These are phyloP conservation scores for Alternaria arborescens DNA, from an alignment of 2,329 filamentous ascomycete species.

Conservation along the genomic window DNA sequence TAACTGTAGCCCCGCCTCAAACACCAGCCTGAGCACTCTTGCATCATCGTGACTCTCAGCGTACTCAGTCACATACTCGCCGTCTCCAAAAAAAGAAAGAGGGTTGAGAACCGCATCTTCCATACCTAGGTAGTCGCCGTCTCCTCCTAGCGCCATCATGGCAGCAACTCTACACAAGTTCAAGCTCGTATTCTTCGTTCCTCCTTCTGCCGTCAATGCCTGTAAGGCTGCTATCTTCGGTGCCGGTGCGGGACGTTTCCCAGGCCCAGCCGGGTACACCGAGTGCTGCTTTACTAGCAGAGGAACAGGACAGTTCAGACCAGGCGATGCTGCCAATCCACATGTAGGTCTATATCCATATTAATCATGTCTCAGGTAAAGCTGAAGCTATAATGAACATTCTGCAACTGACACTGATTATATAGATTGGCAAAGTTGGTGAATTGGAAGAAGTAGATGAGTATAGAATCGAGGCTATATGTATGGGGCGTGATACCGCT, in stretches of 20 bases:
- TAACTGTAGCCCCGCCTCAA: not conserved
- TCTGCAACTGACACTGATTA: not conserved
- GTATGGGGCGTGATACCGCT: constrained; percentile 65
- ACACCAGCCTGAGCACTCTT: not conserved
- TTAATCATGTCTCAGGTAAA: not conserved
- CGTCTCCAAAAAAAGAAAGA: not conserved
- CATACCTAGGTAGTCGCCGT: too few relatives aligned
- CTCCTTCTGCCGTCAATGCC: constrained; percentile 46
- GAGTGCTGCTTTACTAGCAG: constrained; percentile 54
- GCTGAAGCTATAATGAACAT: not conserved
- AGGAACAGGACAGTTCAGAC: constrained; percentile 73
- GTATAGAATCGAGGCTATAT: constrained; percentile 69
- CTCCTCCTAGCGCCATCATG: not conserved
- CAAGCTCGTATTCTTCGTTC: constrained; percentile 59
- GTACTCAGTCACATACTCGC: not conserved
- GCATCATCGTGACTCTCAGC: not conserved
- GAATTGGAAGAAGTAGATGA: constrained; percentile 68
- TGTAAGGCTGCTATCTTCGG: constrained; percentile 58
- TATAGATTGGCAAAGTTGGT: constrained; percentile 64
- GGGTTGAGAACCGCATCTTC: too few relatives aligned
- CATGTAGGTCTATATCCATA: constrained; percentile 42
- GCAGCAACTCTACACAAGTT: constrained; percentile 32
- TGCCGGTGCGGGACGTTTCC: constrained; percentile 56
- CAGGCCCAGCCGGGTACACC: constrained; percentile 54
- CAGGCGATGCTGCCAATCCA: constrained; percentile 68